Percentiles rank a stretch among this genome's conserved stretches.
Conservation (phyloP, 2,329 filamentous ascomycete genomes). For the Alternaria panax region DNA sequence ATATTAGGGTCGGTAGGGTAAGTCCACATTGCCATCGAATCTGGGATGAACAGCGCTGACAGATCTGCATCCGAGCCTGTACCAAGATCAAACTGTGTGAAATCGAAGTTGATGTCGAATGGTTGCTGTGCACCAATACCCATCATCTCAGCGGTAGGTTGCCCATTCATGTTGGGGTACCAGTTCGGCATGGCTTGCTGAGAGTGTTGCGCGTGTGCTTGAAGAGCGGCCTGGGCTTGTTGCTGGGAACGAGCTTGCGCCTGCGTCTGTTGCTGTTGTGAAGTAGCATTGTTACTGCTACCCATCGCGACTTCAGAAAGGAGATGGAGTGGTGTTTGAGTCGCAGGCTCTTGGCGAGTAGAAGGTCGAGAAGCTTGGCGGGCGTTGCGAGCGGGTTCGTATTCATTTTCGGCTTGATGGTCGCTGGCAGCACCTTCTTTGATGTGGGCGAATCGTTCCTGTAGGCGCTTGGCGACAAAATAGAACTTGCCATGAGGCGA, state of each 20-base stretch:
- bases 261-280: conserved; percentile 22
- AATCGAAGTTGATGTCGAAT: conserved; percentile 48
- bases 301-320: conserved; percentile 52
- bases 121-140: conserved; percentile 34
- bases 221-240: conserved; percentile 34
- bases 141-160: conserved; percentile 33
- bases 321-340: conserved; percentile 49
- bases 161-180: conserved; percentile 36
- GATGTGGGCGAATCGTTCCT: conserved; percentile 55
- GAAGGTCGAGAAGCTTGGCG: conserved; percentile 24
- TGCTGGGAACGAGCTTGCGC: conserved; percentile 30
- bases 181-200: conserved; percentile 36
- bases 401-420: conserved; percentile 35
- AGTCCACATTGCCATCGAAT: conserved; percentile 43
- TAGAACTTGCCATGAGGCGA: conserved; percentile 58
- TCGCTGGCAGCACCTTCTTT: conserved; percentile 51
- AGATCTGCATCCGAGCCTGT: conserved; percentile 48
- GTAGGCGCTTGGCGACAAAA: conserved; percentile 55
- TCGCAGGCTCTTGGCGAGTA: conserved; percentile 38
- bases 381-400: conserved; percentile 28
- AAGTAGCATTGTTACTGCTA: conserved; percentile 33
- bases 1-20: conserved; percentile 26
- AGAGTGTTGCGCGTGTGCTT: conserved; percentile 33
- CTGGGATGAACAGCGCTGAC: conserved; percentile 47
- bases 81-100: conserved; percentile 47